Conservation (phyloP, 2,329 filamentous ascomycete species). For the Calonectria hongkongensis region DNA sequence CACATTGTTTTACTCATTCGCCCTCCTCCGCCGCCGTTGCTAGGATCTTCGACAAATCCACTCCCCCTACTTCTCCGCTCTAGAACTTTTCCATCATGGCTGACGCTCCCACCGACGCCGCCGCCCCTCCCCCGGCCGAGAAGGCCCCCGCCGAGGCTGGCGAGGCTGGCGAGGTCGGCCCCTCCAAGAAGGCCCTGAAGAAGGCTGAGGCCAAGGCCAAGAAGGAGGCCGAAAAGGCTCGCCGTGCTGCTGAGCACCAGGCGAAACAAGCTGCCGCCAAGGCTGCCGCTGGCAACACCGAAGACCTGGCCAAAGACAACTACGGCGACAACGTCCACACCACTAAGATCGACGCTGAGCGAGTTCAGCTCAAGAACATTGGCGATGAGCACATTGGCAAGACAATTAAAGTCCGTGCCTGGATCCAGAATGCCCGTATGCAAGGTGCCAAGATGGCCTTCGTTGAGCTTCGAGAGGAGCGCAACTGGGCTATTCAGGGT, state of each 20-base stretch:
- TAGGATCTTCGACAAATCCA: conserved; percentile 34
- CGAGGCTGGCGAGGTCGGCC: conserved; percentile 49
- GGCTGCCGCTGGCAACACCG: conserved; percentile 78
- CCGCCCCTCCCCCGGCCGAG: conserved; percentile 45
- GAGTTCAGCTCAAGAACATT: conserved; percentile 78
- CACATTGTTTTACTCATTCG: conserved; percentile 32
- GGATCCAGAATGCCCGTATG: conserved; percentile 90
- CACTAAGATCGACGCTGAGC: conserved; percentile 73
- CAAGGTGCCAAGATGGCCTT: conserved; percentile 96
- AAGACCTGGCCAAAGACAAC: conserved; percentile 83
- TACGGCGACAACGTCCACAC: conserved; percentile 83
- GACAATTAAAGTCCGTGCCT: conserved; percentile 84
- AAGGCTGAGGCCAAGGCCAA: conserved; percentile 91
- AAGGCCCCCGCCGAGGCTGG: conserved; percentile 40
- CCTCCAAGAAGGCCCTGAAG: conserved; percentile 80
- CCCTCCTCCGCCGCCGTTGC: conserved; percentile 29
- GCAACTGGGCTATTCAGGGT: conserved; percentile 87
- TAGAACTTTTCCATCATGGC: conserved; percentile 45
- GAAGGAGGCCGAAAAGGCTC: conserved; percentile 88
- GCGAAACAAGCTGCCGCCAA: conserved; percentile 81
- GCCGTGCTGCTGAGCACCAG: conserved; percentile 83
- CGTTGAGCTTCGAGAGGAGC: conserved; percentile 86
- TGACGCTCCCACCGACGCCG: conserved; percentile 48
- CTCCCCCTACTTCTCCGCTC: conserved; percentile 27
- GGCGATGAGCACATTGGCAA: conserved; percentile 79